These are phyloP conservation scores for Coemansia sp. DNA, from an alignment of 192 early-diverging fungal species.

Conservation along the genomic window DNA sequence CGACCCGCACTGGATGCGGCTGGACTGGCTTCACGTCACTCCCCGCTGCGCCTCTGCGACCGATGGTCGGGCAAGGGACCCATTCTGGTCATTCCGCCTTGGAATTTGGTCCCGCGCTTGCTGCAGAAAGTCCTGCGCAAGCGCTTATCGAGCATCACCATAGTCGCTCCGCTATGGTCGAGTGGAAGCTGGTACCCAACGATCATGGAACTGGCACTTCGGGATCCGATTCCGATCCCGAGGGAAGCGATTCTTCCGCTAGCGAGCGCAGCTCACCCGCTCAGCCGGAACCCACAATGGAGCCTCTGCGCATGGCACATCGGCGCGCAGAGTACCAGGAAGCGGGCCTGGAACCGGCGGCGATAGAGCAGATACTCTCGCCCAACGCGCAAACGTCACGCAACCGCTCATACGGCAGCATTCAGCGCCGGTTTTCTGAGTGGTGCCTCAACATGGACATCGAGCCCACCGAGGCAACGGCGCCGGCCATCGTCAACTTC, in stretches of 20 bases:
- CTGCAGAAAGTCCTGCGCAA: background rate
- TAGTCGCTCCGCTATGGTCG: conserved; percentile 1
- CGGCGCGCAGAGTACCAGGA: background rate
- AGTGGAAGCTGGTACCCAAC: conserved; percentile 1
- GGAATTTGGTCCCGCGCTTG: background rate
- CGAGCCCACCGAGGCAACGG: background rate
- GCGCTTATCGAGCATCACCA: conserved; percentile 2
- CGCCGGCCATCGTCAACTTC: background rate
- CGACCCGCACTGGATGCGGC: background rate
- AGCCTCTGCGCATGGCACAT: too few species aligned
- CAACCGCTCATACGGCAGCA: too few species aligned
- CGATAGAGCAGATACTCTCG: background rate
- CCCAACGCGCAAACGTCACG: background rate
- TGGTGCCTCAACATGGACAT: background rate
- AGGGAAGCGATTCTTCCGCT: background rate
- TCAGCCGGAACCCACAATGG: conserved; percentile 1
- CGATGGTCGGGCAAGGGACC: background rate
- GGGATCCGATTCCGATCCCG: background rate
- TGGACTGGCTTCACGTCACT: background rate
- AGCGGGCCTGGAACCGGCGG: background rate
- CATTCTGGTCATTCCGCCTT: background rate
- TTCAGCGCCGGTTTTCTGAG: background rate
- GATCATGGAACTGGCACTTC: background rate
- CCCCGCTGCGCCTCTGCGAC: background rate
- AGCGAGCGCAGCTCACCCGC: background rate